These are phyloP conservation scores for Colletotrichum falcatum DNA, from an alignment of 2,329 filamentous ascomycete species.

Conservation along the genomic window DNA sequence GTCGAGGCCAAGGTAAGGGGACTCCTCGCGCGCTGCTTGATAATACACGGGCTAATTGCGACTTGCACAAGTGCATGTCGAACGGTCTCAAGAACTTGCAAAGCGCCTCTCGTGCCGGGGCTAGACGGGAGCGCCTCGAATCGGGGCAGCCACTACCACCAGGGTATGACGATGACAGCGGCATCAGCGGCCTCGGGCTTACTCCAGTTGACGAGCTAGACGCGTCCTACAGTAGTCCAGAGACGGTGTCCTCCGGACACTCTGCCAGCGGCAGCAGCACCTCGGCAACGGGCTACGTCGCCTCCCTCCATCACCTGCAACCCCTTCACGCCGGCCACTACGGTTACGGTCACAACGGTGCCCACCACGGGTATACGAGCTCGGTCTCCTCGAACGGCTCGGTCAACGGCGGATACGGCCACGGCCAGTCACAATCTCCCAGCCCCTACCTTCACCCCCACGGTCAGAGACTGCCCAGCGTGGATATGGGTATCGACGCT, in stretches of 20 bases:
- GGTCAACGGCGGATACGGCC: slow-evolving; percentile 47
- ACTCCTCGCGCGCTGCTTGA: neutral
- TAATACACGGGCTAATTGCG: slow-evolving; percentile 30
- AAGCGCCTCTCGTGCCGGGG: slow-evolving; percentile 73
- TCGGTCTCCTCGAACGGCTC: slow-evolving; percentile 63
- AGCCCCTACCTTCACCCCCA: slow-evolving; percentile 46
- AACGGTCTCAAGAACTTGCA: slow-evolving; percentile 86
- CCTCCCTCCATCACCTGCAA: slow-evolving; percentile 47
- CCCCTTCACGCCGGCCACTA: slow-evolving; percentile 42
- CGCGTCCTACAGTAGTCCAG: slow-evolving; percentile 67
- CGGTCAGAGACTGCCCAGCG: slow-evolving; percentile 63
- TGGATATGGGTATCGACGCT: slow-evolving; percentile 71
- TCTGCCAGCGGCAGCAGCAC: slow-evolving; percentile 54
- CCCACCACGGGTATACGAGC: slow-evolving; percentile 62
- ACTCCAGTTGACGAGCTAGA: slow-evolving; percentile 71
- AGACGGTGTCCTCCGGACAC: slow-evolving; percentile 59
- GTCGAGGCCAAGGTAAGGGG: slow-evolving; percentile 70
- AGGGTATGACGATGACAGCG: slow-evolving; percentile 77
- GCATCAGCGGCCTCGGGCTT: slow-evolving; percentile 72
- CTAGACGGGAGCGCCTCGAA: slow-evolving; percentile 73
- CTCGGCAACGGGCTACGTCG: slow-evolving; percentile 47
- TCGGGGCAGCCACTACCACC: slow-evolving; percentile 54
- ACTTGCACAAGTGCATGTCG: slow-evolving; percentile 76
- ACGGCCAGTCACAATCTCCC: slow-evolving; percentile 44
- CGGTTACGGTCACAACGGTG: slow-evolving; percentile 45